Evolutionary conservation across 2,329 filamentous ascomycete genomes (phyloP).

Genomic region (Cladophialophora exuberans): DNA sequence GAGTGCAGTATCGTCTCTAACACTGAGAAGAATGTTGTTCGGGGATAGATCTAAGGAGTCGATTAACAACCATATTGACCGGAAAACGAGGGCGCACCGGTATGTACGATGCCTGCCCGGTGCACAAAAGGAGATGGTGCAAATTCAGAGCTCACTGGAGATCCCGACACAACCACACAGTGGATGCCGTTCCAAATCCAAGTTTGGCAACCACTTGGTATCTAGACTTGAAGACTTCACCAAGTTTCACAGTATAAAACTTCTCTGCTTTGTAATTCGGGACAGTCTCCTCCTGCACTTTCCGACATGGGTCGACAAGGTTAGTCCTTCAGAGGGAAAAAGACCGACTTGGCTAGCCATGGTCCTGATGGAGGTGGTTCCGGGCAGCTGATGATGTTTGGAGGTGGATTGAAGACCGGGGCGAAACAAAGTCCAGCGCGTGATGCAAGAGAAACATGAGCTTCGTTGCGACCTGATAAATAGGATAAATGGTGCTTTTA

Average conservation of each 20-base stretch:
- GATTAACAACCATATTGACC: background rate
- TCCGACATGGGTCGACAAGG: background rate
- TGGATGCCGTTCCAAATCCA: constrained; percentile 50
- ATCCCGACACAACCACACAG: constrained; percentile 50
- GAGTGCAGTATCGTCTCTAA: constrained; percentile 8
- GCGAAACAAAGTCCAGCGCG: background rate
- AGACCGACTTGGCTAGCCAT: background rate
- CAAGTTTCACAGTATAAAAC: constrained; percentile 47
- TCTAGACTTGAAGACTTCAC: constrained; percentile 46
- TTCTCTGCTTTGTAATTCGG: constrained; percentile 29
- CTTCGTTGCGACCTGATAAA: background rate
- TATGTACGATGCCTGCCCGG: constrained; percentile 35
- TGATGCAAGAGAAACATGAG: background rate
- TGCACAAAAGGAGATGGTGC: too few relatives aligned
- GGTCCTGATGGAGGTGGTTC: background rate
- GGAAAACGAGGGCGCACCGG: constrained; percentile 27
- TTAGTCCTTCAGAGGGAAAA: background rate
- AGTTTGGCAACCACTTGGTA: constrained; percentile 52
- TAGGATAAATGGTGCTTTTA: background rate
- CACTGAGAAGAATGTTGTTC: constrained; percentile 38
- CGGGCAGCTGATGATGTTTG: background rate
- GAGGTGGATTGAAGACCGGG: background rate
- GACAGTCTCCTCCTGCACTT: constrained; percentile 29
- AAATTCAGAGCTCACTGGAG: constrained; percentile 36
- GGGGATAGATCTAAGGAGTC: constrained; percentile 37